Percentiles rank a stretch among this genome's conserved stretches.
phyloP scores from a whole-genome alignment of 1,139 yeast genomes.

The Geotrichum citri-aurantii region DNA sequence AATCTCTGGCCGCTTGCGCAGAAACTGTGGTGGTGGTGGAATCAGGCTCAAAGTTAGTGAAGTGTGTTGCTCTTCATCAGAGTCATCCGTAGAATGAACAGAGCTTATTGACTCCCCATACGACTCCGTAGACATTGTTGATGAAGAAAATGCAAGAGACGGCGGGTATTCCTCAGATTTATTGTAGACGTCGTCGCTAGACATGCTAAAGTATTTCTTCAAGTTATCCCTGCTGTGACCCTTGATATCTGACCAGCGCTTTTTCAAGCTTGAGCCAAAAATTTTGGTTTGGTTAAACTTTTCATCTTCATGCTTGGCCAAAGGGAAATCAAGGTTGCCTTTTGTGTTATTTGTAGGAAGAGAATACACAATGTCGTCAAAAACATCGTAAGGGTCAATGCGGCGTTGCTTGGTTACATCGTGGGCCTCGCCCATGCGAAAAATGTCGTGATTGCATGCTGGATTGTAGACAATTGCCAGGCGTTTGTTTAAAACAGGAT shows the following conservation, averaged over 20 bases:
- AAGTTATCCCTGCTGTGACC: conserved; percentile 3
- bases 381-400: conserved; percentile 58
- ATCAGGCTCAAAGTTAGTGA: conserved; percentile 30
- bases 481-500: conserved; percentile 47
- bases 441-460: conserved; percentile 22
- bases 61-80: background rate
- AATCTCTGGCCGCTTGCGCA: conserved; percentile 29
- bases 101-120: conserved; percentile 21
- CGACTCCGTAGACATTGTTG: conserved; percentile 19
- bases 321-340: conserved; percentile 5
- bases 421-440: background rate
- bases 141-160: conserved; percentile 16
- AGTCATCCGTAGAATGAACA: conserved; percentile 6
- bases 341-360: conserved; percentile 29
- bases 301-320: background rate
- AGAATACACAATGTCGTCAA: conserved; percentile 71
- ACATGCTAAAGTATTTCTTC: background rate
- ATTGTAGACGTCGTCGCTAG: background rate
- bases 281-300: conserved; percentile 3
- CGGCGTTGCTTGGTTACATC: conserved; percentile 21
- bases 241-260: conserved; percentile 4
- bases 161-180: background rate
- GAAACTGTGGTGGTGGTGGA: conserved; percentile 32
- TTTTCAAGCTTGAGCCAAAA: background rate
- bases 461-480: conserved; percentile 42